phyloP scores from a whole-genome alignment of 345 rosid species.

The Sonneratia alba region DNA sequence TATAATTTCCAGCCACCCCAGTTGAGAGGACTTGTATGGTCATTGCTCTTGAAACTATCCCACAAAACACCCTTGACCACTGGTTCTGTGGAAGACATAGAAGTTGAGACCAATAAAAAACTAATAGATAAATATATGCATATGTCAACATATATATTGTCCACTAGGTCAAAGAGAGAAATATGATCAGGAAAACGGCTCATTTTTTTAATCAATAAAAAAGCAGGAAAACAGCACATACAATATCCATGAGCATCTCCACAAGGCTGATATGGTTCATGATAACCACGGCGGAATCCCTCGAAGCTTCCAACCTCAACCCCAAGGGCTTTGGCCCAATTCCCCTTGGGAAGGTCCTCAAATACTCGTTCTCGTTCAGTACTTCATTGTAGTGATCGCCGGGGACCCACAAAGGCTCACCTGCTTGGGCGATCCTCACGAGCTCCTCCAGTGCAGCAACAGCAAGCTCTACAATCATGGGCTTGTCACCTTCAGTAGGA shows the following conservation, averaged over 20 bases:
- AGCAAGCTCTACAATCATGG: conserved; percentile 78
- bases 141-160: too few relatives aligned
- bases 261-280: conserved; percentile 80
- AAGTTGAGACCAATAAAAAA: not conserved
- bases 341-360: conserved; percentile 71
- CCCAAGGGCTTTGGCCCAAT: conserved; percentile 74
- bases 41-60: conserved; percentile 84
- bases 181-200: not conserved
- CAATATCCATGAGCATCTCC: conserved; percentile 97
- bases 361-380: conserved; percentile 70
- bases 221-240: conserved; percentile 9
- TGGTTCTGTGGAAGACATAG: conserved; percentile 38
- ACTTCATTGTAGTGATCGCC: conserved; percentile 35
- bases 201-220: not conserved
- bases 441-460: conserved; percentile 98
- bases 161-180: too few relatives aligned
- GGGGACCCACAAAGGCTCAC: conserved; percentile 68
- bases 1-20: conserved; percentile 94
- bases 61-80: conserved; percentile 80
- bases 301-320: conserved; percentile 72
- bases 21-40: conserved; percentile 88
- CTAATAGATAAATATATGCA: too few relatives aligned
- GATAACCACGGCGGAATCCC: conserved; percentile 72
- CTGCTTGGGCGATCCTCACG: conserved; percentile 68
- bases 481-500: conserved; percentile 80